Evolutionary conservation across 768 basidiomycete species (phyloP).

Genomic region (Thelephora aurantiotincta): DNA sequence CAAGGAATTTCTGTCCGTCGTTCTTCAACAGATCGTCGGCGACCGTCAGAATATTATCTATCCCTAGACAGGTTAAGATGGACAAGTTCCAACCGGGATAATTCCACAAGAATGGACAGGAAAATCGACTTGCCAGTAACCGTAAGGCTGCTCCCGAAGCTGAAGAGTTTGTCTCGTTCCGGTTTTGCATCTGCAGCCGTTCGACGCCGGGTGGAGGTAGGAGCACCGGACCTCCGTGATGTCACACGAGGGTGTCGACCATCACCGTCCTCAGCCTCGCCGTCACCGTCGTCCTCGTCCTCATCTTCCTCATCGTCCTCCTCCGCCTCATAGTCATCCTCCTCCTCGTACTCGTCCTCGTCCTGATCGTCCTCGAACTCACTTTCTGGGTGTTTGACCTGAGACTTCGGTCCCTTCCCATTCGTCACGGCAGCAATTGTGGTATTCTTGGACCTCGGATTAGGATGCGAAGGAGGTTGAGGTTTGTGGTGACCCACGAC

Average conservation of each 20-base stretch:
- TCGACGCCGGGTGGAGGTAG: conserved; percentile 13
- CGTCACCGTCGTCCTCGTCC: conserved; percentile 58
- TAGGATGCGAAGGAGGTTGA: conserved; percentile 8
- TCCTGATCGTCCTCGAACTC: conserved; percentile 56
- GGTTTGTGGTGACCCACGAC: conserved; percentile 29
- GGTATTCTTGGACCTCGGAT: conserved; percentile 14
- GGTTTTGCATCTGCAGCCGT: conserved; percentile 29
- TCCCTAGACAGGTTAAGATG: conserved; percentile 30
- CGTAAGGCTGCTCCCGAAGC: conserved; percentile 71
- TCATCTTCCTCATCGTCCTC: conserved; percentile 56
- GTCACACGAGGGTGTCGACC: conserved; percentile 16
- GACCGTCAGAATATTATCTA: conserved; percentile 93
- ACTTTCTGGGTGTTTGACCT: conserved; percentile 36
- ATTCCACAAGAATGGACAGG: conserved; percentile 7
- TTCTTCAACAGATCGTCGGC: conserved; percentile 98
- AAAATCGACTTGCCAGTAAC: conserved; percentile 48
- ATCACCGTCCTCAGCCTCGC: conserved; percentile 41
- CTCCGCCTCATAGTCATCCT: conserved; percentile 42
- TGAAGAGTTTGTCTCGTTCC: conserved; percentile 57
- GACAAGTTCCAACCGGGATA: neutral
- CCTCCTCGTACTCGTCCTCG: conserved; percentile 38
- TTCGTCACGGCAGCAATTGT: conserved; percentile 15
- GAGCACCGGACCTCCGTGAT: conserved; percentile 10
- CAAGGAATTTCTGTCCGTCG: conserved; percentile 96
- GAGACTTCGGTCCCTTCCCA: conserved; percentile 22